phyloP scores from a whole-genome alignment of 129 eudicot genomes.

The Helianthus tuberosus region DNA sequence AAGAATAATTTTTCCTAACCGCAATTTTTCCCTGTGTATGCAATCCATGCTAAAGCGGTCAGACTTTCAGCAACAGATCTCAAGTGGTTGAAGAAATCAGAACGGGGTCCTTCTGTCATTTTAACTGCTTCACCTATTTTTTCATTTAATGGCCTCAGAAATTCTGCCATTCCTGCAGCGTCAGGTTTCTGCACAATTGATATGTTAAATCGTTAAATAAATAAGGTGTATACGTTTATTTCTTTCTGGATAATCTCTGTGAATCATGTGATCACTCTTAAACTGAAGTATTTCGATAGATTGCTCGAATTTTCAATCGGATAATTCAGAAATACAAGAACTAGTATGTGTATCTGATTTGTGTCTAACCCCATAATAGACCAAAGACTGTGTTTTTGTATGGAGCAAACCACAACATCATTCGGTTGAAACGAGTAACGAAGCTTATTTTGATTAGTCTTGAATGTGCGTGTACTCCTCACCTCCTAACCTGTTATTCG shows the following conservation, averaged over 20 bases:
- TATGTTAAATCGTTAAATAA: background rate
- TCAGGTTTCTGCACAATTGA: slow-evolving; percentile 81
- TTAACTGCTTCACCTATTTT: slow-evolving; percentile 60
- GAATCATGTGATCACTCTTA: background rate
- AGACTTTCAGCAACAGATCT: slow-evolving; percentile 82
- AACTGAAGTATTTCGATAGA: too few relatives aligned
- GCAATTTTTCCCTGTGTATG: slow-evolving; percentile 86
- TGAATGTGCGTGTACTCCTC: too few relatives aligned
- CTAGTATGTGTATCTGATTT: too few relatives aligned
- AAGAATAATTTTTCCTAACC: slow-evolving; percentile 48
- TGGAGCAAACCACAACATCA: too few relatives aligned
- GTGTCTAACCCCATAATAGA: too few relatives aligned
- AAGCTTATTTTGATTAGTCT: too few relatives aligned
- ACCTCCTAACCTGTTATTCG: too few relatives aligned
- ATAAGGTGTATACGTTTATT: background rate
- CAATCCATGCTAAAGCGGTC: slow-evolving; percentile 91
- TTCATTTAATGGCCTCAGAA: slow-evolving; percentile 84
- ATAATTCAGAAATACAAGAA: too few relatives aligned
- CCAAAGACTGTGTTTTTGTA: too few relatives aligned
- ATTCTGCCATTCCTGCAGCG: slow-evolving; percentile 68
- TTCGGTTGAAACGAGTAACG: too few relatives aligned
- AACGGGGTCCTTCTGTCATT: slow-evolving; percentile 85
- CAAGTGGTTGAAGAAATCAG: slow-evolving; percentile 81
- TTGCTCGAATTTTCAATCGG: too few relatives aligned
- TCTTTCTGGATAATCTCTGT: background rate